Conservation (phyloP, 305 asterid species). For the Plantago coronopus region DNA sequence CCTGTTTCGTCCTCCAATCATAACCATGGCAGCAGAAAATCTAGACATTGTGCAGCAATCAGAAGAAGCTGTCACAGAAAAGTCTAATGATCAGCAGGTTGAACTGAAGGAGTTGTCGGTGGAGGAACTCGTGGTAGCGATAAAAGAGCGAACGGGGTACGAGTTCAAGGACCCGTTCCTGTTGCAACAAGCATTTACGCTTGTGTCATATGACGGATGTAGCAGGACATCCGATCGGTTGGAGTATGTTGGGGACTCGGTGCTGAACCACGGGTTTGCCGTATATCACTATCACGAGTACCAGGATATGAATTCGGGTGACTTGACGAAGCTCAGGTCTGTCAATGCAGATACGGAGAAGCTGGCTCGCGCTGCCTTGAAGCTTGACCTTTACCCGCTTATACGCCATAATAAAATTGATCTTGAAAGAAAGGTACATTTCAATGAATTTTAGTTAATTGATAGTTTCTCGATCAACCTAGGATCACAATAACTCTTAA, state of each 20-base stretch:
- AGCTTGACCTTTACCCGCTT: constrained; percentile 58
- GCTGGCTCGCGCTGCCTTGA: constrained; percentile 81
- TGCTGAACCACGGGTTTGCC: constrained; percentile 62
- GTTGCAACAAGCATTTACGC: constrained; percentile 7
- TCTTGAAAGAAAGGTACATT: too few relatives aligned
- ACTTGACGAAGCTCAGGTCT: constrained; percentile 75
- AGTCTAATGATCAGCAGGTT: too few relatives aligned
- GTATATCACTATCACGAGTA: constrained; percentile 57
- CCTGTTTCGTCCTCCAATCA: too few relatives aligned
- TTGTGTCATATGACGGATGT: constrained; percentile 23
- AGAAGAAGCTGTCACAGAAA: too few relatives aligned
- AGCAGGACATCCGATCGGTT: constrained; percentile 48
- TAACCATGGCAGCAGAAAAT: too few relatives aligned
- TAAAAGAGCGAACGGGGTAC: neutral
- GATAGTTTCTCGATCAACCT: too few relatives aligned
- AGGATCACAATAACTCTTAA: too few relatives aligned
- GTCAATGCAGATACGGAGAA: constrained; percentile 93
- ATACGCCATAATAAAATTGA: constrained; percentile 28
- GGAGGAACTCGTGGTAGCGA: too few relatives aligned
- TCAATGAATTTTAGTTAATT: too few relatives aligned
- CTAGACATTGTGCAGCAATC: too few relatives aligned
- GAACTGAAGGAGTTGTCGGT: too few relatives aligned
- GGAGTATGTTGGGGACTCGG: constrained; percentile 76
- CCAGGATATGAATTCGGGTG: constrained; percentile 70
- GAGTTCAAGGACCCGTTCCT: neutral